These are phyloP conservation scores for Zasmidium citrigriseum DNA, from an alignment of 2,329 filamentous ascomycete species.

Conservation along the genomic window DNA sequence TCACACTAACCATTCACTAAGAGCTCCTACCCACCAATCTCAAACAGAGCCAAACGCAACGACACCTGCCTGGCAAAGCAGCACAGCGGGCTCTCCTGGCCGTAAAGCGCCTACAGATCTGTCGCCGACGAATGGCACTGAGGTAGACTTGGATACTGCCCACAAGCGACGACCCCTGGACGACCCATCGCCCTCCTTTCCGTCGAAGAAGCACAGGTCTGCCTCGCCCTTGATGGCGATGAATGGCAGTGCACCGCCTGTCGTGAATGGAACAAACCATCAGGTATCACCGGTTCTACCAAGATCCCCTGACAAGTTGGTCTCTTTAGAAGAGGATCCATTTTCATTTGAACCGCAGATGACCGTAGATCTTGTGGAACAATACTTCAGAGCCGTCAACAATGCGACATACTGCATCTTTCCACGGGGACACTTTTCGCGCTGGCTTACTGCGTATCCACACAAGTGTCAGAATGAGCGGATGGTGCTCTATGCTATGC, in stretches of 20 bases:
- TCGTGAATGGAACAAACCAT: constrained; percentile 12
- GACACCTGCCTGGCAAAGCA: constrained; percentile 25
- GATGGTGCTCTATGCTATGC: constrained; percentile 62
- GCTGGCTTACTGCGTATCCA: constrained; percentile 55
- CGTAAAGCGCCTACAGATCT: constrained; percentile 23
- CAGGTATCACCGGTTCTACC: constrained; percentile 25
- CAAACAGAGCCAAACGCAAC: constrained; percentile 24
- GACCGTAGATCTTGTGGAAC: constrained; percentile 54
- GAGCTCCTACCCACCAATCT: constrained; percentile 28
- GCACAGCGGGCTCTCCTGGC: constrained; percentile 23
- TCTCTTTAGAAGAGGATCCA: constrained; percentile 54
- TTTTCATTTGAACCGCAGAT: constrained; percentile 52
- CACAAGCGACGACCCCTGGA: constrained; percentile 32
- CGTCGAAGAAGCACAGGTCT: constrained; percentile 34
- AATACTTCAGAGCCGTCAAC: constrained; percentile 61
- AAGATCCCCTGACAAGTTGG: constrained; percentile 33
- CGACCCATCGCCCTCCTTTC: constrained; percentile 23
- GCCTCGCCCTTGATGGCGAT: constrained; percentile 25
- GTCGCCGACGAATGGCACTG: constrained; percentile 13
- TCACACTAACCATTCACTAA: constrained; percentile 23
- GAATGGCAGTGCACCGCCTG: constrained; percentile 8
- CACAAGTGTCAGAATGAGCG: constrained; percentile 46
- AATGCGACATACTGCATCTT: constrained; percentile 58
- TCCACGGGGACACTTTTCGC: constrained; percentile 54
- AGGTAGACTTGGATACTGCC: constrained; percentile 23